Conservation (phyloP, 805 yeast genomes). For the Zygosaccharomyces bisporus region DNA sequence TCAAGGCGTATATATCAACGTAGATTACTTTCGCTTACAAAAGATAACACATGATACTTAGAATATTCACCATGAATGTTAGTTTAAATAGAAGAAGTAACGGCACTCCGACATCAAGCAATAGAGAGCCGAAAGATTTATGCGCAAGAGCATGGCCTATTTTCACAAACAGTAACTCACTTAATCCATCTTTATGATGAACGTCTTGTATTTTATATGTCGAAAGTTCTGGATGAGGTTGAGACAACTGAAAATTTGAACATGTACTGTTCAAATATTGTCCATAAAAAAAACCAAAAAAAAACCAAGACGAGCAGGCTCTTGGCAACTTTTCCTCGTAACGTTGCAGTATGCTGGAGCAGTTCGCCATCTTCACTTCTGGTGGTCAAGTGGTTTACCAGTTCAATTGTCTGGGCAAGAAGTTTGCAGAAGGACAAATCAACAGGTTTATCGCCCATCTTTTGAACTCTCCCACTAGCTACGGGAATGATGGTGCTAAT, state of each 20-base stretch:
- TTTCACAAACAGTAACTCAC: too few relatives aligned
- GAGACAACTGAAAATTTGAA: background rate
- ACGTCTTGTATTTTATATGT: background rate
- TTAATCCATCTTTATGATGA: too few relatives aligned
- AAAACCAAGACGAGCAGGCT: too few relatives aligned
- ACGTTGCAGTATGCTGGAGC: conserved; percentile 29
- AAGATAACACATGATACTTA: background rate
- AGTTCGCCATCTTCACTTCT: conserved; percentile 31
- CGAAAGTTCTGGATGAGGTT: background rate
- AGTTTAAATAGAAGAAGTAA: too few relatives aligned
- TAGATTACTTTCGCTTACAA: background rate
- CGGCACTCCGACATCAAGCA: too few relatives aligned
- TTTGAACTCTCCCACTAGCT: conserved; percentile 25
- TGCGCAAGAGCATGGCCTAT: too few relatives aligned
- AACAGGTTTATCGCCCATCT: conserved; percentile 29
- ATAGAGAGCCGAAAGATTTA: too few relatives aligned
- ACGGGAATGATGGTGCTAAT: conserved; percentile 20
- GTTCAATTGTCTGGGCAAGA: conserved; percentile 28
- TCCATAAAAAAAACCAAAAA: too few relatives aligned
- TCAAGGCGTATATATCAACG: background rate
- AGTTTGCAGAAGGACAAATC: conserved; percentile 30
- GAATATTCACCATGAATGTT: background rate
- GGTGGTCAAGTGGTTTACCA: conserved; percentile 33
- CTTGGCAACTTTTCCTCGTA: background rate
- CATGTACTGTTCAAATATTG: too few relatives aligned